Base-by-base conservation (phyloP, 2,329 filamentous ascomycete genomes). In the Monascus ruber region DNA sequence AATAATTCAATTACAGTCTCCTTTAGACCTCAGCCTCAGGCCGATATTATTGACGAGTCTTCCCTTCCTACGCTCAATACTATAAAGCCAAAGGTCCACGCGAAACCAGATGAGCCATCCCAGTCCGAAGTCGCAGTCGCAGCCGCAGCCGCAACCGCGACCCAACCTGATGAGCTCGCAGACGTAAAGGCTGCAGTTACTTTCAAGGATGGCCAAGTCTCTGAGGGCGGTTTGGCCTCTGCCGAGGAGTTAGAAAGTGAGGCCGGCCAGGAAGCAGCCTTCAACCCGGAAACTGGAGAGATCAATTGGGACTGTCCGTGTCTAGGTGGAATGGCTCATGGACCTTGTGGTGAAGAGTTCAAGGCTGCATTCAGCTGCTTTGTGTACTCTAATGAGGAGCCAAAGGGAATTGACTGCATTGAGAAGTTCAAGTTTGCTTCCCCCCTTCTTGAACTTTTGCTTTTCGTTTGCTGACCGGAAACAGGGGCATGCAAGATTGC, bases 261-360 rank as follows among this genome's bases (percentile, higher is more conserved):
- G 63, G 87, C 86, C 5, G 76, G 70, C 45, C 80, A 89, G 59
- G 80, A 96, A 64, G 91, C 86, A 40, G 91, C 91, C 1, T 98
- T 96, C 70, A 94, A 98, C 65, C 87, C 88, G 2, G 91, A 96
- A 70, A 98, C 91, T 6, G 91, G 91, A 51, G 91, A 98, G 74
- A 98, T 98, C 68, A 98, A 98, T 73, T 98, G 91, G 91, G 91
- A 96, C 62, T 98, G 91, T 65, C 91, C 91, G 10, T 98, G 91
- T 62, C 70, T 98, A 28, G 91, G 91, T 36, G 91, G 91, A 38
- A 98, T 98, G 91, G 91, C 91, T 5, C 69, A 94, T 58, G 91
- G 91, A 0, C 91, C 91, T 39, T 98, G 91, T 60, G 91, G 91
- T 35, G 85, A 93, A 60, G 81, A 96, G 56, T 98, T 98, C 75